A percentile compares a stretch with the other conserved stretches of the same genome.
Evolutionary conservation across 345 rosid genomes (phyloP).

Genomic region (Durio zibethinus): DNA sequence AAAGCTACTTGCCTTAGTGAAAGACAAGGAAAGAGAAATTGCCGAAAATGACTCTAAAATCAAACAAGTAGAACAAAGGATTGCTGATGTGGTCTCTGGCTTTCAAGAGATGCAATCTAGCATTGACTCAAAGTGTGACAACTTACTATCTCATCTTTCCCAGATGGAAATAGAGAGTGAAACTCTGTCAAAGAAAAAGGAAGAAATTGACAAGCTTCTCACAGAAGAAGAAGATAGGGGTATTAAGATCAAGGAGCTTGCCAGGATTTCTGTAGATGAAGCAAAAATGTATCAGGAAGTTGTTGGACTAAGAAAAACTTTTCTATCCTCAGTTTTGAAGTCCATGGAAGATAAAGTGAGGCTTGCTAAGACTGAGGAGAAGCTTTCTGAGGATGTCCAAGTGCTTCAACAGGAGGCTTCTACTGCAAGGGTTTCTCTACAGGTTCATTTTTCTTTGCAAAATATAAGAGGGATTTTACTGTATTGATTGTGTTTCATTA

Average conservation of each 20-base stretch:
- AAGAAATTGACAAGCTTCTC: conserved; percentile 46
- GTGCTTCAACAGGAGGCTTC: conserved; percentile 62
- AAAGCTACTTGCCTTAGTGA: conserved; percentile 62
- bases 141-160: conserved; percentile 45
- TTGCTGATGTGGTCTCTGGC: conserved; percentile 46
- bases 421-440: conserved; percentile 55
- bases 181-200: conserved; percentile 47
- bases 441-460: conserved; percentile 41
- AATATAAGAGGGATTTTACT: neutral
- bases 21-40: conserved; percentile 66
- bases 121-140: conserved; percentile 42
- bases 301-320: conserved; percentile 49
- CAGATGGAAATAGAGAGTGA: conserved; percentile 45
- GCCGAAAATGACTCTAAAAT: conserved; percentile 55
- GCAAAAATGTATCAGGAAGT: conserved; percentile 54
- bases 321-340: conserved; percentile 52
- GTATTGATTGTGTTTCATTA: neutral
- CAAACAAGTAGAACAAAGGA: conserved; percentile 53
- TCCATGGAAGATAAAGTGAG: conserved; percentile 59
- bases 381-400: conserved; percentile 71
- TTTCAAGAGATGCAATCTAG: conserved; percentile 53
- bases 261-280: conserved; percentile 53
- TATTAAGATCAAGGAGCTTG: conserved; percentile 62
- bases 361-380: conserved; percentile 62
- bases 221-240: conserved; percentile 53